Evolutionary conservation across 1,284 basidiomycete genomes (phyloP), one percentile per base, ranked within the genome.

Genomic region (Fomitopsis pinicola): DNA sequence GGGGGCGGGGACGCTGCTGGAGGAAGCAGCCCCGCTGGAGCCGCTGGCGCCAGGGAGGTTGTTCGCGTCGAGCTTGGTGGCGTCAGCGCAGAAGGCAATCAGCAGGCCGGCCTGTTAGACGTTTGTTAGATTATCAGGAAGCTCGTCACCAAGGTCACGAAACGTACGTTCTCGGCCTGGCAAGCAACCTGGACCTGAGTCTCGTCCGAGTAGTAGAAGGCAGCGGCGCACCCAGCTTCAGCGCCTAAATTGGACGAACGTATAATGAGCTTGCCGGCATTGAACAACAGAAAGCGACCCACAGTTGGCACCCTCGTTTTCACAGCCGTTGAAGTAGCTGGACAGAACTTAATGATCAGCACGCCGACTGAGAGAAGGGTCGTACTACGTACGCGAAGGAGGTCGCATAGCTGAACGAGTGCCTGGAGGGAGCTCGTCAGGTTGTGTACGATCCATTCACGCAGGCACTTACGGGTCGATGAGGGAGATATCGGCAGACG

Each of bases 401-500:
- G 12, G 69, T 63, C 44, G 62, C 61, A 30, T 76, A 75, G 62
- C 71, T 73, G 65, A 72, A 72, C 5, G 66, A 67, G 62, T 78
- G 76, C 14, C 74, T 76, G 58, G 17, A 54, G 36, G 42, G 12
- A 42, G 33, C 19, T 57, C 53, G n/a, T 54, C 35, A 54, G 50
- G 26, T n/a, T 2, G 15, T 44, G 45, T 46, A 50, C 4, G 54
- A 8, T 6, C 2, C 28, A 33, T 48, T n/a, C 12, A 4, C 48
- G 26, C 36, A n/a, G 50, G 19, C n/a, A 66, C 79, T 66, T 60
- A 80, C 78, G 78, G 77, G 1, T 65, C 1, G 48, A 82, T 82
- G 63, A 82, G 70, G 61, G 77, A 78, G 45, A 82, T 69, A 61
- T 82, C 81, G 15, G 71, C 67, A 46, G 73, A 76, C 9, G 78